Evolutionary conservation across 1,284 basidiomycete genomes (phyloP).

Genomic region (Phellinidium pouzarii): DNA sequence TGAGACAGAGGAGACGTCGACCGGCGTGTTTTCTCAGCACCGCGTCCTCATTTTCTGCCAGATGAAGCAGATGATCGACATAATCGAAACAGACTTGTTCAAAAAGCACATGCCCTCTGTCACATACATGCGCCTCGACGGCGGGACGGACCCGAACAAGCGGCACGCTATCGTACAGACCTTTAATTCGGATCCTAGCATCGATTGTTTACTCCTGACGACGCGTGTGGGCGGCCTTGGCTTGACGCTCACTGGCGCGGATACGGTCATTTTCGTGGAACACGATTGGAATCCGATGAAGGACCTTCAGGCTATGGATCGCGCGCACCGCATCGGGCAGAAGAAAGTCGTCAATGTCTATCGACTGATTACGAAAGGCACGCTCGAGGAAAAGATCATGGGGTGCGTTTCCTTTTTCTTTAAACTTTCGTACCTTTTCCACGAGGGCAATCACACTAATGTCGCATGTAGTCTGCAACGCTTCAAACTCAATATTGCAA

Average conservation of each 20-base stretch:
- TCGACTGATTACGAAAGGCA: slow-evolving; percentile 93
- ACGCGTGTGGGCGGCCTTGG: slow-evolving; percentile 97
- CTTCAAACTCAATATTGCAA: slow-evolving; percentile 98
- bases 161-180: slow-evolving; percentile 96
- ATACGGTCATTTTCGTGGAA: slow-evolving; percentile 99
- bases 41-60: slow-evolving; percentile 99
- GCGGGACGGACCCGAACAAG: slow-evolving; percentile 81
- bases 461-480: slow-evolving; percentile 70
- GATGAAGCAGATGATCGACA: slow-evolving; percentile 98
- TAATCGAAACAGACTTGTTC: slow-evolving; percentile 94
- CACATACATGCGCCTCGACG: slow-evolving; percentile 97
- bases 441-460: background rate
- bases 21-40: slow-evolving; percentile 80
- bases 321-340: slow-evolving; percentile 96
- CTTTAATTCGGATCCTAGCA: slow-evolving; percentile 96
- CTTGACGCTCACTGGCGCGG: slow-evolving; percentile 93
- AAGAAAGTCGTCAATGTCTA: slow-evolving; percentile 99
- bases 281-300: slow-evolving; percentile 99
- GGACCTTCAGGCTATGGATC: slow-evolving; percentile 98
- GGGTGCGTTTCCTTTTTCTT: slow-evolving; percentile 53
- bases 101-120: slow-evolving; percentile 89
- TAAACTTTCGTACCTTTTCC: too few relatives aligned
- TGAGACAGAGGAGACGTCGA: slow-evolving; percentile 50
- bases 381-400: slow-evolving; percentile 99
- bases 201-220: slow-evolving; percentile 93